Conservation (phyloP, 2,329 filamentous ascomycete species). For the Ophiosphaerella korrae region DNA sequence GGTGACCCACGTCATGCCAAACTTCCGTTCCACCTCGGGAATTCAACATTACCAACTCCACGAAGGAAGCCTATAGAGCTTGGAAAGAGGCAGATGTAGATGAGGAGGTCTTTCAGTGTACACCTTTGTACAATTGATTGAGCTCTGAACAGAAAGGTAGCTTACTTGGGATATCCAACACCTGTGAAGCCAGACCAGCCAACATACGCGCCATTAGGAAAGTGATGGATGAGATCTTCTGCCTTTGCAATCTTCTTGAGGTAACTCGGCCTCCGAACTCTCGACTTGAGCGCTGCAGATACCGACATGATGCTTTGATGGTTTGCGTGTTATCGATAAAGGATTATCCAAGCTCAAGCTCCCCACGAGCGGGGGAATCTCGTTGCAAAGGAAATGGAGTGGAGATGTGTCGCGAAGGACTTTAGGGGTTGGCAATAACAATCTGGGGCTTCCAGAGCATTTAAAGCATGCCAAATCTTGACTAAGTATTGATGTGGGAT, state of each 20-base stretch:
- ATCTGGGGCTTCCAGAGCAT: slow-evolving; percentile 8
- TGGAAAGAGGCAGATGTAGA: not conserved
- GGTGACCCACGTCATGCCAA: slow-evolving; percentile 20
- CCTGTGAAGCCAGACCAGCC: slow-evolving; percentile 93
- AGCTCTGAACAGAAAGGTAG: not conserved
- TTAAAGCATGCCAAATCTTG: slow-evolving; percentile 12
- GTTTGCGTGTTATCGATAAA: slow-evolving; percentile 13
- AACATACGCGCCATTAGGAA: slow-evolving; percentile 84
- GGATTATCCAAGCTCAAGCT: not conserved
- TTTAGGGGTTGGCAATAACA: not conserved
- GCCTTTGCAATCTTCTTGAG: slow-evolving; percentile 79
- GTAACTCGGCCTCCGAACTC: slow-evolving; percentile 76
- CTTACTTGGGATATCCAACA: slow-evolving; percentile 85
- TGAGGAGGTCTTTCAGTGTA: not conserved
- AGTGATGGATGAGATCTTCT: slow-evolving; percentile 78
- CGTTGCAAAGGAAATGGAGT: slow-evolving; percentile 5
- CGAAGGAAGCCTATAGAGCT: not conserved
- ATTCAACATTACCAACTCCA: slow-evolving; percentile 11
- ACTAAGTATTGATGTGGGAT: slow-evolving; percentile 18
- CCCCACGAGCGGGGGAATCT: not conserved
- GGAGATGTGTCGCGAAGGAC: slow-evolving; percentile 16
- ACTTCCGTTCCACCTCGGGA: slow-evolving; percentile 39
- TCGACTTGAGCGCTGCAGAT: slow-evolving; percentile 75
- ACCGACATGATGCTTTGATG: slow-evolving; percentile 53
- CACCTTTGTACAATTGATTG: not conserved